Conservation (phyloP, 495 filamentous ascomycete genomes). For the Acidomyces sp. region DNA sequence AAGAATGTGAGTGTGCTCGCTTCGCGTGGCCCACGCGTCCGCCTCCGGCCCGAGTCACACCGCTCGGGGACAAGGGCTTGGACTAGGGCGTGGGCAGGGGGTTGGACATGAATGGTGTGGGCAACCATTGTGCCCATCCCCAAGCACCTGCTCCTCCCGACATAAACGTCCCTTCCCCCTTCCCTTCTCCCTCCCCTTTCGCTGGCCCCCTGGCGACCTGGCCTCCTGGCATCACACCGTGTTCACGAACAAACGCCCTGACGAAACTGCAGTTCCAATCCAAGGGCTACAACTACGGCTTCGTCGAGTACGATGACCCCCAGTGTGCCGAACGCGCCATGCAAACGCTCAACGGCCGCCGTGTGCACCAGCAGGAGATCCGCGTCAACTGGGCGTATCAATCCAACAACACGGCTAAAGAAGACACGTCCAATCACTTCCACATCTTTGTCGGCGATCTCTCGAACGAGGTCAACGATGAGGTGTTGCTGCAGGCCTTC, state of each 20-base stretch:
- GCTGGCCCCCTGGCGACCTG: too few relatives aligned
- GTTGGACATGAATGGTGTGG: too few relatives aligned
- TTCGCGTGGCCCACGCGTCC: too few relatives aligned
- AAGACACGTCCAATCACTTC: conserved; percentile 97
- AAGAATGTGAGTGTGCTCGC: conserved; percentile 66
- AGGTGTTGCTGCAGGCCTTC: conserved; percentile 88
- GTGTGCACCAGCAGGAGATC: conserved; percentile 97
- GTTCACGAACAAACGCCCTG: too few relatives aligned
- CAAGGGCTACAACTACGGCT: conserved; percentile 98
- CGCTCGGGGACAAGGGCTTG: too few relatives aligned
- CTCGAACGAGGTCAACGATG: conserved; percentile 98
- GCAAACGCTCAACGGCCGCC: conserved; percentile 87
- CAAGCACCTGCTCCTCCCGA: too few relatives aligned
- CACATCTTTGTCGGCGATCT: conserved; percentile 98
- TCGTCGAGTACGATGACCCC: conserved; percentile 97
- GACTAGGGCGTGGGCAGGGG: too few relatives aligned
- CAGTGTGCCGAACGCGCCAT: conserved; percentile 92
- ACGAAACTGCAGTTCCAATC: conserved; percentile 69
- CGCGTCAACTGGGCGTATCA: conserved; percentile 99
- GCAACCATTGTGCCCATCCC: too few relatives aligned
- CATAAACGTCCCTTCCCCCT: too few relatives aligned
- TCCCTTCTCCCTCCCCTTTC: too few relatives aligned
- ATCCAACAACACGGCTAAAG: conserved; percentile 86
- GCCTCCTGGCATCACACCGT: too few relatives aligned
- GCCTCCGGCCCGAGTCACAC: too few relatives aligned